Conservation (phyloP, 1,284 basidiomycete genomes). For the Bjerkandera adusta region DNA sequence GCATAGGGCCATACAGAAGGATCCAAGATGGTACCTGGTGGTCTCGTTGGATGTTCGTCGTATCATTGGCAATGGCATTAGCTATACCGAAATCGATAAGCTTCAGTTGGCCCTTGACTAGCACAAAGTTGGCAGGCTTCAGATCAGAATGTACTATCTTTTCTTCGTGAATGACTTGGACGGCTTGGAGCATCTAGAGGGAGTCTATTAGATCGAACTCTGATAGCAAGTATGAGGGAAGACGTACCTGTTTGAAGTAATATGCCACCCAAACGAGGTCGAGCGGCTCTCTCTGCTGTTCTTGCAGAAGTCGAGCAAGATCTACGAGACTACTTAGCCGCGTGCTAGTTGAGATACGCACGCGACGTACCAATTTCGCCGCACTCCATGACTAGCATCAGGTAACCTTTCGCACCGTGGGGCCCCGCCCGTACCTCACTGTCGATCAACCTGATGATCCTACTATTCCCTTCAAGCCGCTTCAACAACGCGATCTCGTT, state of each 20-base stretch:
- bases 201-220: constrained; percentile 1
- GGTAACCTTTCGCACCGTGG: constrained; percentile 62
- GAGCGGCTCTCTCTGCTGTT: constrained; percentile 78
- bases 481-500: constrained; percentile 91
- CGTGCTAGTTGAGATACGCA: not conserved
- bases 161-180: constrained; percentile 93
- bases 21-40: constrained; percentile 61
- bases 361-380: constrained; percentile 68
- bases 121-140: constrained; percentile 95
- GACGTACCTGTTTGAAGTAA: constrained; percentile 89
- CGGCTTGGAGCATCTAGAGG: constrained; percentile 88
- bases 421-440: constrained; percentile 71
- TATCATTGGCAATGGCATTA: constrained; percentile 95
- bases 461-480: constrained; percentile 82
- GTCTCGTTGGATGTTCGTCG: constrained; percentile 94
- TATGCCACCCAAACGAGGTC: constrained; percentile 92
- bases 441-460: constrained; percentile 88
- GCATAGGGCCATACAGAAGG: not conserved
- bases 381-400: constrained; percentile 91
- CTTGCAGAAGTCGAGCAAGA: constrained; percentile 77
- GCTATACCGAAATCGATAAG: constrained; percentile 97
- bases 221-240: not conserved
- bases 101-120: constrained; percentile 91
- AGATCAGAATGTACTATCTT: constrained; percentile 97
- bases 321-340: constrained; percentile 37